phyloP scores from a whole-genome alignment of 306 rosid genomes.

The Medicago lupulina region DNA sequence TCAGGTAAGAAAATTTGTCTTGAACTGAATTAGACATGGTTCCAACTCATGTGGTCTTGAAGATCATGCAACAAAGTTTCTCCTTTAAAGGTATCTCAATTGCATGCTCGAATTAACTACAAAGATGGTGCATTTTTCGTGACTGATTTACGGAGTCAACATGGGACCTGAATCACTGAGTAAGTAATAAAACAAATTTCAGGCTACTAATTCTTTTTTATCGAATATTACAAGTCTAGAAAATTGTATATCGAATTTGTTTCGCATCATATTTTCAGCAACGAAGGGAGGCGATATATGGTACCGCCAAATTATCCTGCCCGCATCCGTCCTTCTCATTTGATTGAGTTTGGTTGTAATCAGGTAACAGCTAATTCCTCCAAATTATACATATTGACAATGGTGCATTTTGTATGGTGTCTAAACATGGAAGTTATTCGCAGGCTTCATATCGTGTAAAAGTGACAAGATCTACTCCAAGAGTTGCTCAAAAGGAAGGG shows the following conservation, averaged over 20 bases:
- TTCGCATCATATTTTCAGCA: slow-evolving; percentile 52
- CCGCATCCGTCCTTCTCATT: slow-evolving; percentile 71
- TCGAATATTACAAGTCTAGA: not conserved
- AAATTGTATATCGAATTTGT: not conserved
- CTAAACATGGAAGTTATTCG: slow-evolving; percentile 14
- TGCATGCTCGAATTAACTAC: slow-evolving; percentile 71
- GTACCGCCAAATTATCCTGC: slow-evolving; percentile 64
- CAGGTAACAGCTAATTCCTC: slow-evolving; percentile 54
- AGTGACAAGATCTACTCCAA: slow-evolving; percentile 60
- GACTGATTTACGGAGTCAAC: slow-evolving; percentile 73
- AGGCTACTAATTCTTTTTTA: not conserved
- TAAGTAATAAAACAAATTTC: slow-evolving; percentile 49
- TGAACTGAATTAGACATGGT: slow-evolving; percentile 3
- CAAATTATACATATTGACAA: not conserved
- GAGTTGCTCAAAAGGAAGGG: slow-evolving; percentile 40
- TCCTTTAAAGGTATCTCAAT: slow-evolving; percentile 66
- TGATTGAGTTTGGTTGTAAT: slow-evolving; percentile 78
- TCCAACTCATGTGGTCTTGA: slow-evolving; percentile 10
- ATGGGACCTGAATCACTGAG: slow-evolving; percentile 91
- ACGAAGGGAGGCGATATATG: slow-evolving; percentile 68
- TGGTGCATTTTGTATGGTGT: not conserved
- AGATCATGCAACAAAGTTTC: slow-evolving; percentile 26
- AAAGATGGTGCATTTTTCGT: slow-evolving; percentile 81
- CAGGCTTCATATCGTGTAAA: slow-evolving; percentile 86
- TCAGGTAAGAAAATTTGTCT: slow-evolving; percentile 57